These are phyloP conservation scores for Lolium perenne DNA, from an alignment of 176 grass and related monocot species.

Conservation along the genomic window DNA sequence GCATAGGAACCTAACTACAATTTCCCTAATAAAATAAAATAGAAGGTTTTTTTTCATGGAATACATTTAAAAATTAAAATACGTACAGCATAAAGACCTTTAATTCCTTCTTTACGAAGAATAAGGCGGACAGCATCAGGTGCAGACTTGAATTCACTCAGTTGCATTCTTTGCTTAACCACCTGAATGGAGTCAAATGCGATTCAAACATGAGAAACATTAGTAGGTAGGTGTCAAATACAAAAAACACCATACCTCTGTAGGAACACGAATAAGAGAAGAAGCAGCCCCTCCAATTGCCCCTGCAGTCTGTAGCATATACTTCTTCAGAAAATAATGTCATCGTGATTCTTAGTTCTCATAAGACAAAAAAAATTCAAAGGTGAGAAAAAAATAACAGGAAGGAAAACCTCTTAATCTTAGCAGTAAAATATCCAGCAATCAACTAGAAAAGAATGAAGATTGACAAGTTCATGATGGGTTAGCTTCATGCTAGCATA, in stretches of 20 bases:
- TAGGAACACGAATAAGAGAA: background rate
- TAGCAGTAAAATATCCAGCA: background rate
- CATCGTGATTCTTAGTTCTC: background rate
- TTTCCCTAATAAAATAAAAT: background rate
- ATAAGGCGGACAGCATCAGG: background rate
- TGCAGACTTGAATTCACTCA: background rate
- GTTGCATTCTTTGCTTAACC: background rate
- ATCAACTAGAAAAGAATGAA: background rate
- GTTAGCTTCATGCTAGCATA: background rate
- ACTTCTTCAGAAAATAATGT: background rate
- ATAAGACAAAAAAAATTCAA: background rate
- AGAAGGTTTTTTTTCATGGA: background rate
- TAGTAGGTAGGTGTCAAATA: background rate
- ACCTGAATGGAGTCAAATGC: background rate
- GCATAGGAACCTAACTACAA: background rate
- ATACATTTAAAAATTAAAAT: background rate
- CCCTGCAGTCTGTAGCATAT: background rate
- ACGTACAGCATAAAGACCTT: background rate
- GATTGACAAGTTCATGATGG: background rate
- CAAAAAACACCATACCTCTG: background rate
- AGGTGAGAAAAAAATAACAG: background rate
- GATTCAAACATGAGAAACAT: background rate
- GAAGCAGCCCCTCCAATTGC: background rate
- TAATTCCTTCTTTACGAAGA: background rate
- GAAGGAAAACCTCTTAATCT: background rate